Percentiles rank a stretch among this genome's conserved stretches.
phyloP scores from a whole-genome alignment of 2,329 filamentous ascomycete genomes.

The Fusarium clavum region DNA sequence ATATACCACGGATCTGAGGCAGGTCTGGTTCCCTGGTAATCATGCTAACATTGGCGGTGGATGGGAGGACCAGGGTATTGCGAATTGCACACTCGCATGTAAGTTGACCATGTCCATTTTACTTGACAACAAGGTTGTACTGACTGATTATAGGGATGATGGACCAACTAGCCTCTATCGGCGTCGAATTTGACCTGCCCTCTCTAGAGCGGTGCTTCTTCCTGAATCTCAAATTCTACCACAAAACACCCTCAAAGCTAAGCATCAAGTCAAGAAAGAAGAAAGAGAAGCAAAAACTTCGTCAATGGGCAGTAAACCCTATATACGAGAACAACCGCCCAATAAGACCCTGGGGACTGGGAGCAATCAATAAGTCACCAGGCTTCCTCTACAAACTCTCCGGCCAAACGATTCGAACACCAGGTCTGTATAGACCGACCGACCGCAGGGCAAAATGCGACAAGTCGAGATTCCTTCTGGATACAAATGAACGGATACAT shows the following conservation, averaged over 20 bases:
- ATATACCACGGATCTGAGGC: conserved; percentile 58
- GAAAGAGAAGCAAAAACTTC: conserved; percentile 20
- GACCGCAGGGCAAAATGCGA: conserved; percentile 55
- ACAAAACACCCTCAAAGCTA: conserved; percentile 27
- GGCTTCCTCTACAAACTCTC: conserved; percentile 58
- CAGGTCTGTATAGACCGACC: conserved; percentile 61
- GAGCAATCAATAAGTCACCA: conserved; percentile 55
- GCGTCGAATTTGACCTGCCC: conserved; percentile 60
- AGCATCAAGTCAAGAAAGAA: conserved; percentile 31
- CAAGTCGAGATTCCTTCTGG: conserved; percentile 56
- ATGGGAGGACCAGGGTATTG: conserved; percentile 64
- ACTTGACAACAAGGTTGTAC: background rate
- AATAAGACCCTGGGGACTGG: conserved; percentile 61
- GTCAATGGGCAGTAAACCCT: conserved; percentile 60
- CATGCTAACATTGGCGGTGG: conserved; percentile 79
- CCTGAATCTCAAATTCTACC: conserved; percentile 51
- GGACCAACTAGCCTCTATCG: conserved; percentile 65
- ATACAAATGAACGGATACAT: conserved; percentile 68
- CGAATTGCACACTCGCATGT: conserved; percentile 56
- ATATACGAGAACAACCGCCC: conserved; percentile 62
- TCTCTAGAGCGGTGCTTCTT: conserved; percentile 57
- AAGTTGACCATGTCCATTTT: conserved; percentile 29
- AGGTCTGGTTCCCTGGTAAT: conserved; percentile 76
- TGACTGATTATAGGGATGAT: conserved; percentile 61
- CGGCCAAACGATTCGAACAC: conserved; percentile 58